Conservation (phyloP, 2,329 filamentous ascomycete genomes). For the Pleurostoma richardsiae region DNA sequence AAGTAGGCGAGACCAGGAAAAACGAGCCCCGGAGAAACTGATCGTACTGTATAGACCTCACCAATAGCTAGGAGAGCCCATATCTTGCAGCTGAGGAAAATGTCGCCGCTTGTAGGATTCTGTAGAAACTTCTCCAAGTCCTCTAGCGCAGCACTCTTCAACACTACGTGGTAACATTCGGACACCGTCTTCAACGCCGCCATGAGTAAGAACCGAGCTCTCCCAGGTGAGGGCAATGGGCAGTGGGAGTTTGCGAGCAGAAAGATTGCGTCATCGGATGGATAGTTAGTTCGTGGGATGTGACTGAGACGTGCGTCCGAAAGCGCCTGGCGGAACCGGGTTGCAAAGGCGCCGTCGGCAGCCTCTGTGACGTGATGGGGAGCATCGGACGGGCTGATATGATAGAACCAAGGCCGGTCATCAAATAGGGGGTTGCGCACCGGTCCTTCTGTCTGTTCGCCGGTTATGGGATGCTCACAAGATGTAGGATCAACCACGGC, state of each 20-base stretch:
- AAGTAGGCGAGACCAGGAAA: slow-evolving; percentile 40
- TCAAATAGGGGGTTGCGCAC: slow-evolving; percentile 12
- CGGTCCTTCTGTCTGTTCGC: slow-evolving; percentile 5
- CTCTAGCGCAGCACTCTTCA: slow-evolving; percentile 28
- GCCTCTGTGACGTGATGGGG: slow-evolving; percentile 29
- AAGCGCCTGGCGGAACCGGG: slow-evolving; percentile 27
- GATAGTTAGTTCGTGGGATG: slow-evolving; percentile 26
- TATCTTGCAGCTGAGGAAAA: slow-evolving; percentile 30
- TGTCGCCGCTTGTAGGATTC: slow-evolving; percentile 23
- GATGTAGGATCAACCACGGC: neutral
- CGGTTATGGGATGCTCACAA: neutral
- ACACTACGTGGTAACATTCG: slow-evolving; percentile 34
- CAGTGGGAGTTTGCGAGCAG: slow-evolving; percentile 21
- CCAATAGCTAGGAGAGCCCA: slow-evolving; percentile 40
- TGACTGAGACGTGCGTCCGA: slow-evolving; percentile 22
- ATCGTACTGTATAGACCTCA: slow-evolving; percentile 36
- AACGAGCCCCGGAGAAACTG: slow-evolving; percentile 20
- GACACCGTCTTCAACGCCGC: slow-evolving; percentile 34
- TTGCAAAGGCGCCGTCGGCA: slow-evolving; percentile 28
- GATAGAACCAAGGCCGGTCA: slow-evolving; percentile 26
- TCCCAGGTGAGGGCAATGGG: slow-evolving; percentile 30
- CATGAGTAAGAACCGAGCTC: slow-evolving; percentile 29
- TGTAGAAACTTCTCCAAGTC: slow-evolving; percentile 30
- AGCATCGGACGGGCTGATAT: slow-evolving; percentile 24
- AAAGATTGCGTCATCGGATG: slow-evolving; percentile 20